These are phyloP conservation scores for Patellaria atrata DNA, from an alignment of 495 filamentous ascomycete genomes.

Conservation along the genomic window DNA sequence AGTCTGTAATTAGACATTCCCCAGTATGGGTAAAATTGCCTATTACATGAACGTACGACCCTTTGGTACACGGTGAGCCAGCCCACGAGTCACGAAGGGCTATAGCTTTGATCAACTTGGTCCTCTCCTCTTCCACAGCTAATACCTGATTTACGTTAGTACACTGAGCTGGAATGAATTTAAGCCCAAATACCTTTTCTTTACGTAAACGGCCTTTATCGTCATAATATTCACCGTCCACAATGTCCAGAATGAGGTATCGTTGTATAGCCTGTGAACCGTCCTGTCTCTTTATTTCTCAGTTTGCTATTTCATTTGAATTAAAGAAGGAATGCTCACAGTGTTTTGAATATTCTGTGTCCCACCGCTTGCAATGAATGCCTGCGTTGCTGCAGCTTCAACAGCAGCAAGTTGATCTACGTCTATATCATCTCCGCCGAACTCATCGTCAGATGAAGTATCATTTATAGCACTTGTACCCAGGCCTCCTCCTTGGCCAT, in stretches of 20 bases:
- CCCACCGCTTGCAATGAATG: constrained; percentile 28
- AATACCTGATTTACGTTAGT: constrained; percentile 43
- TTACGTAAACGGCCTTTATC: constrained; percentile 41
- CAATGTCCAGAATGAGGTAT: constrained; percentile 59
- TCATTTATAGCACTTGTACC: constrained; percentile 10
- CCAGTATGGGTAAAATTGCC: constrained; percentile 56
- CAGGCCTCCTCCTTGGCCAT: background rate
- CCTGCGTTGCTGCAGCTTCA: constrained; percentile 40
- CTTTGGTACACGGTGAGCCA: constrained; percentile 56
- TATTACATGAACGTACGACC: constrained; percentile 70
- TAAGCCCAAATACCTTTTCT: constrained; percentile 49
- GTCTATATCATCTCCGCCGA: constrained; percentile 43
- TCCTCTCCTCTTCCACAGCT: constrained; percentile 57
- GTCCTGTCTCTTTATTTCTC: constrained; percentile 27
- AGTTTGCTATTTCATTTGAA: constrained; percentile 6
- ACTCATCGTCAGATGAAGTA: constrained; percentile 25
- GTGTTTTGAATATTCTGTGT: too few relatives aligned
- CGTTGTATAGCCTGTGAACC: constrained; percentile 62
- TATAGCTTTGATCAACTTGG: constrained; percentile 48
- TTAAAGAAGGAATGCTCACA: too few relatives aligned
- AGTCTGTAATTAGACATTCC: constrained; percentile 60
- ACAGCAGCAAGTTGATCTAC: constrained; percentile 41
- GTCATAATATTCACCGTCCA: constrained; percentile 49
- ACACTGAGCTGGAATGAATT: background rate
- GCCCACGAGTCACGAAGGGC: constrained; percentile 74